Percentiles rank a stretch among this genome's conserved stretches.
These are phyloP conservation scores for Zymoseptoria crescenta DNA, from an alignment of 2,329 filamentous ascomycete genomes.

Conservation along the genomic window DNA sequence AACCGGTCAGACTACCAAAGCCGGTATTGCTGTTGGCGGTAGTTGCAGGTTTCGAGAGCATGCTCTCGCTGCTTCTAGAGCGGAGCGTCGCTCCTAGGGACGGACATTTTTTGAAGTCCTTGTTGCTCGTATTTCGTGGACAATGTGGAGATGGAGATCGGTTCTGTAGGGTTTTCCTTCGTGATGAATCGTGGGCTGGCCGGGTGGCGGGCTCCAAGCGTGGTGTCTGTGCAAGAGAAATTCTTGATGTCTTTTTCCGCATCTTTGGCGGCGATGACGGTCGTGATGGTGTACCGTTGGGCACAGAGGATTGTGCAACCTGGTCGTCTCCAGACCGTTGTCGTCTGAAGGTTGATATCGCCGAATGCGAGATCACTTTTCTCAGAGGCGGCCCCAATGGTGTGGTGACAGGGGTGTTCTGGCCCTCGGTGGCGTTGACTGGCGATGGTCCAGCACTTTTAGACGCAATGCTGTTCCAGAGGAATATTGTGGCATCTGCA, in stretches of 20 bases:
- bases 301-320: constrained; percentile 29
- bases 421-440: constrained; percentile 5
- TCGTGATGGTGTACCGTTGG: constrained; percentile 36
- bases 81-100: constrained; percentile 46
- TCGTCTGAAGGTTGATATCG: constrained; percentile 69
- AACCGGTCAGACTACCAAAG: constrained; percentile 42
- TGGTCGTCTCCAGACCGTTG: constrained; percentile 36
- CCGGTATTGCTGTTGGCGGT: constrained; percentile 29
- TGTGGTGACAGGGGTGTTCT: constrained; percentile 19
- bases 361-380: constrained; percentile 77
- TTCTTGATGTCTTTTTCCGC: constrained; percentile 49
- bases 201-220: constrained; percentile 37
- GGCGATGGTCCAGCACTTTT: constrained; percentile 7
- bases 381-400: constrained; percentile 66
- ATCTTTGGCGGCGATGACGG: constrained; percentile 44
- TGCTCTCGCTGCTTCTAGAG: constrained; percentile 35
- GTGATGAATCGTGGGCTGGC: constrained; percentile 15
- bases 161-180: constrained; percentile 22
- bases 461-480: constrained; percentile 34
- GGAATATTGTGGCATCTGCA: constrained; percentile 44
- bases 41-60: constrained; percentile 16
- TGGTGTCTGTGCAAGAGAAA: constrained; percentile 40
- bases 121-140: constrained; percentile 15
- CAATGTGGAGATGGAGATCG: constrained; percentile 39
- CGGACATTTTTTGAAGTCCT: constrained; percentile 32